Base-by-base conservation (phyloP, 805 yeast genomes). In the Komagataella mondaviorum region DNA sequence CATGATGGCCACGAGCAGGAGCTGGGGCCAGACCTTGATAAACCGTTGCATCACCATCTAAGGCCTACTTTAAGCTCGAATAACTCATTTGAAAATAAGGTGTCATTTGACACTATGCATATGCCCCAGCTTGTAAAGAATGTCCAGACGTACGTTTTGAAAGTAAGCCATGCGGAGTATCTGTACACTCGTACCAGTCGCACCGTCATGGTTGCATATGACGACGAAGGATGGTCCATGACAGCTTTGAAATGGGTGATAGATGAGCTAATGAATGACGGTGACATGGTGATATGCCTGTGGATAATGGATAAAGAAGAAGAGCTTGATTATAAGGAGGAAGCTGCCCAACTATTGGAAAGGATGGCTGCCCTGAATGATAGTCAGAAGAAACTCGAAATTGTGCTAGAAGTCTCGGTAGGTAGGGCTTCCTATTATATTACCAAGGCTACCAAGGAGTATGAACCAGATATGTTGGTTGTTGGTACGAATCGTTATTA, bases 231-330 rank as follows among this genome's bases (percentile, higher is more conserved):
- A 43, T 67, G 69, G 52, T 70, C 77, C 14, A 63, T 68, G n/a
- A 59, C 60, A 10, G 77, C 77, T 4, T 55, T 75, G 23, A 68
- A 63, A 48, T 75, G 78, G 78, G 62, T 73, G 1, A 54, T 75
- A 4, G 72, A 69, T 45, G 71, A 73, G 52, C 60, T 75, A 51
- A 60, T 69, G 16, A 65, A 61, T 22, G 76, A 75, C 52, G 73
- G 74, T 18, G 79, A 75, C 54, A 75, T 72, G 18, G 56, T 75
- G 5, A 71, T 75, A 2, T 69, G 75, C 44, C 56, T 75, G 17
- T 61, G 73, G 30, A 78, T 71, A 4, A 57, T 75, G 4, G 68
- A 73, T 4, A 65, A 66, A 22, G 65, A 62, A 44, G 23, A 36
- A 6, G 46, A 18, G 6, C 52, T 53, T 18, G 51, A 53, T 12